A percentile compares a stretch with the other conserved stretches of the same genome.
Conservation (phyloP, 371 early-diverging fungal genomes). For the Gilbertella persicaria region DNA sequence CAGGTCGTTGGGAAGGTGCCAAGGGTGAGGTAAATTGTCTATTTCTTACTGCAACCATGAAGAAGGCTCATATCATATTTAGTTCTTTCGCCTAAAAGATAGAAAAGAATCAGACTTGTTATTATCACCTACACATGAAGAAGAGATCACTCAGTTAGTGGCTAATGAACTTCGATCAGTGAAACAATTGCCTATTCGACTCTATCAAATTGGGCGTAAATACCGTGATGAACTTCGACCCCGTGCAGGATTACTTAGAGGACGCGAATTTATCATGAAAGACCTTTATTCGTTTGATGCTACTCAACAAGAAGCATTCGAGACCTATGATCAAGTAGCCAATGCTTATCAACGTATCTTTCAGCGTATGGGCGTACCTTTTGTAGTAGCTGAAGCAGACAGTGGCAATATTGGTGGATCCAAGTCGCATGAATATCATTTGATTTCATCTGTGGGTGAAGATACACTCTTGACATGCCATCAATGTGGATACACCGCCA, state of each 20-base stretch:
- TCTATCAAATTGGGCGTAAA: slow-evolving; percentile 90
- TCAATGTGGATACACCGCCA: slow-evolving; percentile 78
- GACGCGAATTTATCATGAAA: slow-evolving; percentile 94
- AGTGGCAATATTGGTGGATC: slow-evolving; percentile 91
- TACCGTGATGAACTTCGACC: slow-evolving; percentile 87
- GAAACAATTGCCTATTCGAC: slow-evolving; percentile 78
- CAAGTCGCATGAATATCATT: slow-evolving; percentile 88
- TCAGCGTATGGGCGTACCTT: slow-evolving; percentile 73
- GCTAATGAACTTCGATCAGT: slow-evolving; percentile 66
- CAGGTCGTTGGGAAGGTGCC: slow-evolving; percentile 77
- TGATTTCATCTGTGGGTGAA: slow-evolving; percentile 78
- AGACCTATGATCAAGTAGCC: slow-evolving; percentile 72
- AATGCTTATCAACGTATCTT: slow-evolving; percentile 78
- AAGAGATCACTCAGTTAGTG: slow-evolving; percentile 83
- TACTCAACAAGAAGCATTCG: slow-evolving; percentile 63
- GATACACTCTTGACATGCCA: slow-evolving; percentile 75
- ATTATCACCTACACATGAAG: slow-evolving; percentile 91
- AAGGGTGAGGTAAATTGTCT: slow-evolving; percentile 59
- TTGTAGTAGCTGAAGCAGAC: slow-evolving; percentile 87
- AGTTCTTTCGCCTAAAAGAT: slow-evolving; percentile 82
- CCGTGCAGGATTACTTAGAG: slow-evolving; percentile 81
- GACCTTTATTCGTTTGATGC: slow-evolving; percentile 91
- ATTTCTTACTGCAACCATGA: neutral
- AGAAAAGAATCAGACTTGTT: slow-evolving; percentile 72
- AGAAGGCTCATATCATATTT: neutral